Evolutionary conservation across 2,329 filamentous ascomycete genomes (phyloP).

Genomic region (Nakataea oryzae): DNA sequence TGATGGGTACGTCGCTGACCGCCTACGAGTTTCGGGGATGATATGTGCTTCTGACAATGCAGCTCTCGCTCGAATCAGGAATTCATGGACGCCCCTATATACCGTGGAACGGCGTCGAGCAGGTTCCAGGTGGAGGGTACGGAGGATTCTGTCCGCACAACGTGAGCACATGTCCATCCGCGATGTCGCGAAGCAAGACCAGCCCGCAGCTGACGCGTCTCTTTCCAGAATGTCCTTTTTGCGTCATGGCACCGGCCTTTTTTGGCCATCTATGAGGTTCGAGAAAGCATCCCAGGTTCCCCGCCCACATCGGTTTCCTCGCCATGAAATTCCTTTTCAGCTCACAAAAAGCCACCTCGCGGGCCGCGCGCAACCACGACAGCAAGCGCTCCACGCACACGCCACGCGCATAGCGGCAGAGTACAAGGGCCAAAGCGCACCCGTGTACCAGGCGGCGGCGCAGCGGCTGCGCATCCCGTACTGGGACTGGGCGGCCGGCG

Average conservation of each 20-base stretch:
- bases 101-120: slow-evolving; percentile 23
- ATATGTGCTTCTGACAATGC: background rate
- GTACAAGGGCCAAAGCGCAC: slow-evolving; percentile 25
- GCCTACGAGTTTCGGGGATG: background rate
- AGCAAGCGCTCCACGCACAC: slow-evolving; percentile 41
- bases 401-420: slow-evolving; percentile 32
- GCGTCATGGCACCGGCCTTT: slow-evolving; percentile 47
- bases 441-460: slow-evolving; percentile 32
- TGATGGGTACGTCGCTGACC: slow-evolving; percentile 26
- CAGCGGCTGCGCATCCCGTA: slow-evolving; percentile 35
- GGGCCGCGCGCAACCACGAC: background rate
- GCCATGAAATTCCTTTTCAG: background rate
- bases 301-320: no score
- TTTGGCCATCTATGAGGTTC: slow-evolving; percentile 41
- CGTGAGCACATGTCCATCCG: slow-evolving; percentile 19
- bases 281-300: slow-evolving; percentile 1
- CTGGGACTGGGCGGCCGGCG: slow-evolving; percentile 40
- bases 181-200: no score
- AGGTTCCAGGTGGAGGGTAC: slow-evolving; percentile 20
- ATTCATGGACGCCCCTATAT: slow-evolving; percentile 21
- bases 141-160: slow-evolving; percentile 35
- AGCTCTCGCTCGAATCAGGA: slow-evolving; percentile 9
- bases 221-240: slow-evolving; percentile 34
- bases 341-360: background rate
- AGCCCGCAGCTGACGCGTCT: background rate